Percentiles rank a stretch among this genome's conserved stretches.
Conservation (phyloP, 1,284 basidiomycete species). For the Malassezia slooffiae region DNA sequence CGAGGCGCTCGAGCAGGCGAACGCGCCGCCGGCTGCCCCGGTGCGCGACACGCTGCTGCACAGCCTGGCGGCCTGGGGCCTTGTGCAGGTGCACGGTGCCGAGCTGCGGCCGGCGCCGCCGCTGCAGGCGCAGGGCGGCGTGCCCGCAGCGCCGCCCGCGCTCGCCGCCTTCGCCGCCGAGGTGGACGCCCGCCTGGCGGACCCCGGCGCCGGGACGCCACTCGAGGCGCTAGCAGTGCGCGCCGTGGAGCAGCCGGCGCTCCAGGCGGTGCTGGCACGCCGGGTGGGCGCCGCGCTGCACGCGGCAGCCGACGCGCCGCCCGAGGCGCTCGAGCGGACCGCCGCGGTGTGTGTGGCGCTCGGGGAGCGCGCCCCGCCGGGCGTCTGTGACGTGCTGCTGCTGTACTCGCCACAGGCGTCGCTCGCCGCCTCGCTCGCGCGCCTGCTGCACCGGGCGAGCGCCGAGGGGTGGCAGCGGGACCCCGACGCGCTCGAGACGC, state of each 20-base stretch:
- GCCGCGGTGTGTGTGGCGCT: constrained; percentile 1
- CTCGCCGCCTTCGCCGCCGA: not conserved
- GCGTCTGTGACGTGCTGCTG: not conserved
- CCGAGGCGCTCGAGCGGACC: not conserved
- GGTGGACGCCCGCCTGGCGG: not conserved
- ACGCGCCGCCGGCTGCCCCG: not conserved
- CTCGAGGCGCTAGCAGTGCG: not conserved
- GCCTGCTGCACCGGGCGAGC: not conserved
- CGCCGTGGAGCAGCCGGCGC: not conserved
- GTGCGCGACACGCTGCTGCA: not conserved
- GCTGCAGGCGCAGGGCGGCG: not conserved
- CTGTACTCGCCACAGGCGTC: not conserved
- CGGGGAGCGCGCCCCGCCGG: not conserved
- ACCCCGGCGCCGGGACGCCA: not conserved
- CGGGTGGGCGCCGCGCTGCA: not conserved
- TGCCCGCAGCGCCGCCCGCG: too few species aligned
- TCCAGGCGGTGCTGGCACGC: not conserved
- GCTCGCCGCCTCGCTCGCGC: not conserved
- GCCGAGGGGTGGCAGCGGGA: constrained; percentile 1
- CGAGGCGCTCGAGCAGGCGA: not conserved
- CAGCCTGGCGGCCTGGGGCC: not conserved
- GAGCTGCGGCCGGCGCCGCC: not conserved
- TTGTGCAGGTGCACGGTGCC: not conserved
- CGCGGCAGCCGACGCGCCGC: not conserved
- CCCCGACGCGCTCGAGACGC: not conserved